phyloP scores from a whole-genome alignment of 768 basidiomycete genomes.

The Mycena rosella region DNA sequence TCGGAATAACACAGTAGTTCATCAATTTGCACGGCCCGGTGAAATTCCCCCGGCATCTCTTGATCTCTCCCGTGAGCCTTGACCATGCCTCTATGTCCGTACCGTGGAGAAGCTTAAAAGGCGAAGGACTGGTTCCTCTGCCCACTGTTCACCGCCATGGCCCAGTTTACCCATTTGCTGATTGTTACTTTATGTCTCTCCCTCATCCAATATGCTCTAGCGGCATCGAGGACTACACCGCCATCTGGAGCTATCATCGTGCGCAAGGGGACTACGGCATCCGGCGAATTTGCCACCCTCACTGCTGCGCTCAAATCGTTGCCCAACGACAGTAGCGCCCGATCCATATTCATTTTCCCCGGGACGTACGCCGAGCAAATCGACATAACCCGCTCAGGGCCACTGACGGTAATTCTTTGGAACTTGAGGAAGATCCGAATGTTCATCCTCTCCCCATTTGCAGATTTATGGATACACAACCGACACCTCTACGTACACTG shows the following conservation, averaged over 20 bases:
- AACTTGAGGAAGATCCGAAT: not conserved
- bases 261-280: slow-evolving; percentile 51
- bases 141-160: slow-evolving; percentile 1
- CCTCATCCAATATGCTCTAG: slow-evolving; percentile 34
- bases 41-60: not conserved
- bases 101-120: not conserved
- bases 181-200: slow-evolving; percentile 2
- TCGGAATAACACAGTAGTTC: not conserved
- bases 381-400: slow-evolving; percentile 58
- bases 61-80: not conserved
- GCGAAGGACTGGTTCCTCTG: not conserved
- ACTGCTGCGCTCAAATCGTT: slow-evolving; percentile 56
- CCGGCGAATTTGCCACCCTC: slow-evolving; percentile 57
- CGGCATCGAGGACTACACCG: slow-evolving; percentile 55
- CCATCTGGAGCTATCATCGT: slow-evolving; percentile 59
- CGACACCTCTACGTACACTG: slow-evolving; percentile 51
- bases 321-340: slow-evolving; percentile 53
- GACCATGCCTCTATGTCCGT: not conserved
- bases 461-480: slow-evolving; percentile 62
- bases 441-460: not conserved
- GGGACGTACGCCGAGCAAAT: slow-evolving; percentile 62
- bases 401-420: slow-evolving; percentile 50
- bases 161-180: slow-evolving; percentile 2
- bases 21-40: not conserved
- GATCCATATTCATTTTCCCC: slow-evolving; percentile 61